Base-by-base conservation (phyloP, 140 eudicot genomes). In the Oenanthe javanica region DNA sequence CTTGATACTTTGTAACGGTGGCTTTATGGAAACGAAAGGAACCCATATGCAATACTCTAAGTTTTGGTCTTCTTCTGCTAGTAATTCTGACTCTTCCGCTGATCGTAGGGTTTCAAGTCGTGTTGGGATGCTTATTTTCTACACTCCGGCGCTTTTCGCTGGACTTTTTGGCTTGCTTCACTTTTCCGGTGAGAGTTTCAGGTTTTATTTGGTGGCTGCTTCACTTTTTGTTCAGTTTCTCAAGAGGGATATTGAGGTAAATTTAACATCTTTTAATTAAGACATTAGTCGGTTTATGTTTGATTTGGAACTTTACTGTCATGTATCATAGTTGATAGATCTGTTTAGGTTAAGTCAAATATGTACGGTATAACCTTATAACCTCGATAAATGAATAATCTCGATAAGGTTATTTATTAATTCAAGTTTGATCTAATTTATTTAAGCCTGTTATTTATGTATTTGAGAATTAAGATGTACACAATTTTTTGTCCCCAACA, bases 241-340 rank as follows among this genome's bases (percentile, higher is more conserved):
- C 77, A 92, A 90, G 81, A 90, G 95, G 85, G 83, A 85, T 67
- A 57, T 87, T 18, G 97, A 92, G 93, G 97, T 92, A 79, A 38
- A 18, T 16, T 16, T 31, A 31, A 11, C 75, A 2, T 31, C 27
- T 31, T 31, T 31, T 31, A 31, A 31, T 31, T 31, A 31, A 31
- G 31, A 31, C 31, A 31, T 31, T 31, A 31, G 31, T 31, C 31
- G 31, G 31, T 31, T 31, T 31, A 31, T 31, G 31, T 31, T 31
- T 31, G 31, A 31, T 31, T 31, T 31, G 31, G 31, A 31, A 31
- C 31, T 31, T 31, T 31, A 31, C 31, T 31, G 31, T 31, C 31
- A 31, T 31, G 31, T 31, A 31, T 31, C 31, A 31, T 31, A 31
- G 31, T 31, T 31, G 31, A 48, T 48, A 48, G 51, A 48, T 48